phyloP scores from a whole-genome alignment of 1,139 yeast species.

The Pichia sp. region DNA sequence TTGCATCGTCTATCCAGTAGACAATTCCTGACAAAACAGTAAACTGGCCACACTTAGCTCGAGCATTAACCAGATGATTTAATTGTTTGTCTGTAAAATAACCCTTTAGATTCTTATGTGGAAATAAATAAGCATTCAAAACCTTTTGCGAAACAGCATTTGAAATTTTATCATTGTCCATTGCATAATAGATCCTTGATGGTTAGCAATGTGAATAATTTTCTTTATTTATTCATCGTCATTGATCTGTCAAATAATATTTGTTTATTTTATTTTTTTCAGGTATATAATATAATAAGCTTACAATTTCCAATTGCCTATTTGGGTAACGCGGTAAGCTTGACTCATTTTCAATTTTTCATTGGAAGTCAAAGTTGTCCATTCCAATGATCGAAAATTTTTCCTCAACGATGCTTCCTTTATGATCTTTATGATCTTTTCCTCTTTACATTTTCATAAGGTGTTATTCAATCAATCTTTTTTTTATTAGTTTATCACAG shows the following conservation, averaged over 20 bases:
- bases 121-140: conserved; percentile 12
- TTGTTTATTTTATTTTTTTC: no score
- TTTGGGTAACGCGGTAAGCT: conserved; percentile 16
- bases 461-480: background rate
- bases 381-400: background rate
- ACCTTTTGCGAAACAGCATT: conserved; percentile 15
- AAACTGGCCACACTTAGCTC: conserved; percentile 78
- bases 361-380: background rate
- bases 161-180: conserved; percentile 6
- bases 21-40: conserved; percentile 78
- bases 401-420: conserved; percentile 1
- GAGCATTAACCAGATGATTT: conserved; percentile 27
- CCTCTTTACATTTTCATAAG: background rate
- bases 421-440: background rate
- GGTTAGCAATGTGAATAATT: no score
- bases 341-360: conserved; percentile 12
- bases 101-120: conserved; percentile 6
- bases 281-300: background rate
- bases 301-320: conserved; percentile 5
- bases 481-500: background rate
- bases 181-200: no score
- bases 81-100: conserved; percentile 12
- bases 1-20: conserved; percentile 8
- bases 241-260: no score
- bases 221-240: no score